Conservation (phyloP, 2,329 filamentous ascomycete genomes). For the Sporothrix curviconia region DNA sequence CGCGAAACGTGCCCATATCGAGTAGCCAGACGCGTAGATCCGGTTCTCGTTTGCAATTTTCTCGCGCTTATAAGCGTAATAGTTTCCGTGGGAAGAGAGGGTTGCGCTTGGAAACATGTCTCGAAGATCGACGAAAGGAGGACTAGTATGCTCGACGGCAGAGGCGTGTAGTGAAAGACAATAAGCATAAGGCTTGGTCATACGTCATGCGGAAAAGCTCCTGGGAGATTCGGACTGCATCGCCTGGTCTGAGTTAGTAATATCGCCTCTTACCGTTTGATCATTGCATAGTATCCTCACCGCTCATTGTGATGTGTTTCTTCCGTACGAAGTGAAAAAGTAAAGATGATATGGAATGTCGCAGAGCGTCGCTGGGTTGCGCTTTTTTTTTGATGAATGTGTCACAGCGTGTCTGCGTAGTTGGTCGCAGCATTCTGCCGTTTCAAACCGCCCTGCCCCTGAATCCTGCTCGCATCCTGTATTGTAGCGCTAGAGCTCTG, state of each 20-base stretch:
- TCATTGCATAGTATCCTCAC: background rate
- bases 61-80: conserved; percentile 5
- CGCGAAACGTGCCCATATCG: conserved; percentile 1
- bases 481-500: too few relatives aligned
- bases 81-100: conserved; percentile 10
- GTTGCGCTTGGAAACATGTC: background rate
- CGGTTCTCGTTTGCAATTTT: conserved; percentile 9
- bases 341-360: too few relatives aligned
- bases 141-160: conserved; percentile 3
- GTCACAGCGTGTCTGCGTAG: too few relatives aligned
- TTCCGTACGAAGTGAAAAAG: background rate
- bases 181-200: conserved; percentile 2
- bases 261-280: background rate
- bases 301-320: background rate
- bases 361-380: too few relatives aligned
- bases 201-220: background rate
- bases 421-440: too few relatives aligned
- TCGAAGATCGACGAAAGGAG: conserved; percentile 18
- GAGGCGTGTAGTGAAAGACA: conserved; percentile 3
- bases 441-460: too few relatives aligned
- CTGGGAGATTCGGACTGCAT: conserved; percentile 5
- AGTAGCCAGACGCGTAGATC: conserved; percentile 5
- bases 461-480: too few relatives aligned
- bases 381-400: too few relatives aligned
- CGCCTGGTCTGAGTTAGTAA: background rate